A percentile compares a stretch with the other conserved stretches of the same genome.
These are phyloP conservation scores for Hymenoscyphus infarciens DNA, from an alignment of 2,329 filamentous ascomycete species.

Conservation along the genomic window DNA sequence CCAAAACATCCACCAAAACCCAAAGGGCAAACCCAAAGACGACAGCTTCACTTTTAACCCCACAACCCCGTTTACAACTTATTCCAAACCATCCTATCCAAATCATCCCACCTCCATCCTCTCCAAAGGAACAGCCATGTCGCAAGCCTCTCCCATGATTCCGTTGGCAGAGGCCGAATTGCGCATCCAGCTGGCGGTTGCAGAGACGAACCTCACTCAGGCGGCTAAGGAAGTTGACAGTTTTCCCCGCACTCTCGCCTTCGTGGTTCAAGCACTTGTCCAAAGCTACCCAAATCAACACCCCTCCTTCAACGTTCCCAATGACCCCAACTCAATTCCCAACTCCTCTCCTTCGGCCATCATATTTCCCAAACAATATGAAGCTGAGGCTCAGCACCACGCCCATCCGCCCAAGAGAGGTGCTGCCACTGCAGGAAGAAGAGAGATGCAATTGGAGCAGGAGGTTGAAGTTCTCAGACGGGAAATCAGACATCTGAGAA, in stretches of 20 bases:
- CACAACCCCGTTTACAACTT: neutral
- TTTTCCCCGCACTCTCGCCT: neutral
- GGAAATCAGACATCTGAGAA: conserved; percentile 16
- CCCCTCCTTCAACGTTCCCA: neutral
- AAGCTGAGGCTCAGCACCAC: neutral
- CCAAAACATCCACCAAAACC: neutral
- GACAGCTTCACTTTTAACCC: neutral
- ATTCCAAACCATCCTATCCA: neutral
- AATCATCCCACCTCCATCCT: neutral
- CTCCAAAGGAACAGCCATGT: neutral
- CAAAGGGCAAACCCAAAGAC: neutral
- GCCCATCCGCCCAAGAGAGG: neutral
- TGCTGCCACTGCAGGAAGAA: neutral
- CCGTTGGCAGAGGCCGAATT: conserved; percentile 15
- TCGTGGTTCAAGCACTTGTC: neutral
- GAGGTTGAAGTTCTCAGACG: conserved; percentile 23
- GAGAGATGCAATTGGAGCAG: conserved; percentile 14
- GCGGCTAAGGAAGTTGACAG: conserved; percentile 17
- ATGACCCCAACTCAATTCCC: neutral
- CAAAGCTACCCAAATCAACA: neutral
- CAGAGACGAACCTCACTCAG: conserved; percentile 27
- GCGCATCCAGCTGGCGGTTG: conserved; percentile 23
- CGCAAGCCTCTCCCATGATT: neutral
- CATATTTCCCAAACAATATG: neutral
- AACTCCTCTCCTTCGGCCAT: neutral